Evolutionary conservation across 2,329 filamentous ascomycete species (phyloP).

Genomic region (Botryotinia convoluta): DNA sequence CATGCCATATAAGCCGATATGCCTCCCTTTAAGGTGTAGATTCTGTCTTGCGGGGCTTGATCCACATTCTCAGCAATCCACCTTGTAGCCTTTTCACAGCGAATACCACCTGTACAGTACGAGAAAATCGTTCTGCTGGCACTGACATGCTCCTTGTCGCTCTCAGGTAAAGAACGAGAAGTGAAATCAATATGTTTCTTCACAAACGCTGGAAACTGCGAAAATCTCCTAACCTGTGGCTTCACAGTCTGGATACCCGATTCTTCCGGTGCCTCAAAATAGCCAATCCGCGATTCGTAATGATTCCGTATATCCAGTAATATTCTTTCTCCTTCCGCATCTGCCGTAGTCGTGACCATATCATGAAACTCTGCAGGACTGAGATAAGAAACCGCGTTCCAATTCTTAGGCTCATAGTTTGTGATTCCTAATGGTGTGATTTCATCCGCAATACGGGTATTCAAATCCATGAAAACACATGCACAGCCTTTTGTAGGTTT

Average conservation of each 20-base stretch:
- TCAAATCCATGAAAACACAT: slow-evolving; percentile 35
- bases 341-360: slow-evolving; percentile 1
- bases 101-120: slow-evolving; percentile 39
- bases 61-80: slow-evolving; percentile 35
- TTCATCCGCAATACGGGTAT: slow-evolving; percentile 32
- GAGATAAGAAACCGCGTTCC: slow-evolving; percentile 33
- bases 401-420: slow-evolving; percentile 34
- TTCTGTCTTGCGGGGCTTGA: slow-evolving; percentile 25
- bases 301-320: slow-evolving; percentile 38
- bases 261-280: slow-evolving; percentile 34
- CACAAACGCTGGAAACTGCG: slow-evolving; percentile 38
- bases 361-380: slow-evolving; percentile 35
- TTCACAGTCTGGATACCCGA: slow-evolving; percentile 33
- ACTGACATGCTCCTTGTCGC: not conserved
- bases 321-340: slow-evolving; percentile 16
- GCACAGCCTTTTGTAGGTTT: slow-evolving; percentile 36
- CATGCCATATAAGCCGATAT: slow-evolving; percentile 38
- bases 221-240: slow-evolving; percentile 37
- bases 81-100: slow-evolving; percentile 38
- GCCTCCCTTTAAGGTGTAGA: slow-evolving; percentile 37
- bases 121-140: slow-evolving; percentile 33
- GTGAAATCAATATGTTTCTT: slow-evolving; percentile 25
- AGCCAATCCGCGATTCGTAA: slow-evolving; percentile 39
- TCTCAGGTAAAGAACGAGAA: not conserved
- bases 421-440: slow-evolving; percentile 39